A percentile compares a stretch with the other conserved stretches of the same genome.
phyloP scores from a whole-genome alignment of 306 rosid genomes.

The Cucurbita moschata region DNA sequence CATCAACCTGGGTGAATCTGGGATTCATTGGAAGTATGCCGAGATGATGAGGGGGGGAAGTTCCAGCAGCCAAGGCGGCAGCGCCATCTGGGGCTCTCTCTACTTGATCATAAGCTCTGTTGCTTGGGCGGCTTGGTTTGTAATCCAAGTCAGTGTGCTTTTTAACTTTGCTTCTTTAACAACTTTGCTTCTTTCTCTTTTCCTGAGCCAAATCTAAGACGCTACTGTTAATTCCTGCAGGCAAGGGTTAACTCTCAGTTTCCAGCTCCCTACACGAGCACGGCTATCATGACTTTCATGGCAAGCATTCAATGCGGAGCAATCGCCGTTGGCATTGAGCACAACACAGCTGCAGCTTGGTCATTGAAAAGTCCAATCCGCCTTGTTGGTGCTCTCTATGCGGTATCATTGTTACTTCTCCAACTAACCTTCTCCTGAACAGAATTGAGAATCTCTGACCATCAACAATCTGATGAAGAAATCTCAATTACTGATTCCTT shows the following conservation, averaged over 20 bases:
- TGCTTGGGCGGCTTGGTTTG: conserved; percentile 7
- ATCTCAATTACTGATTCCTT: background rate
- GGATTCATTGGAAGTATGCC: conserved; percentile 55
- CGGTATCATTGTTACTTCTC: conserved; percentile 19
- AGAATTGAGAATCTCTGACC: background rate
- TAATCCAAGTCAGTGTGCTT: conserved; percentile 2
- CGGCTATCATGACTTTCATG: conserved; percentile 37
- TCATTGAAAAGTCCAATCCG: conserved; percentile 28
- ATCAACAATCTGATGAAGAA: background rate
- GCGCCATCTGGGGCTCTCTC: background rate
- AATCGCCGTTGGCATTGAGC: conserved; percentile 35
- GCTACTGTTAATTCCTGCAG: conserved; percentile 12
- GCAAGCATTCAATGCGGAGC: conserved; percentile 44
- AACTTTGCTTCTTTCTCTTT: background rate
- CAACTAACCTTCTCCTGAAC: too few species aligned
- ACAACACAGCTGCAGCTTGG: conserved; percentile 30
- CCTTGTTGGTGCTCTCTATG: conserved; percentile 36
- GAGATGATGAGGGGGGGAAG: background rate
- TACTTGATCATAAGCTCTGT: background rate
- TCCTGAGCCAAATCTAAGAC: background rate
- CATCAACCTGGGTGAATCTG: conserved; percentile 37
- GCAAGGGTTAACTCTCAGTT: conserved; percentile 46
- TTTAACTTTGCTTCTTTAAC: background rate
- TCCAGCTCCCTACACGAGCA: conserved; percentile 74
- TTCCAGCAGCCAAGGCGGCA: background rate